Conservation (phyloP, 1,284 basidiomycete species). For the Trametes hirsuta region DNA sequence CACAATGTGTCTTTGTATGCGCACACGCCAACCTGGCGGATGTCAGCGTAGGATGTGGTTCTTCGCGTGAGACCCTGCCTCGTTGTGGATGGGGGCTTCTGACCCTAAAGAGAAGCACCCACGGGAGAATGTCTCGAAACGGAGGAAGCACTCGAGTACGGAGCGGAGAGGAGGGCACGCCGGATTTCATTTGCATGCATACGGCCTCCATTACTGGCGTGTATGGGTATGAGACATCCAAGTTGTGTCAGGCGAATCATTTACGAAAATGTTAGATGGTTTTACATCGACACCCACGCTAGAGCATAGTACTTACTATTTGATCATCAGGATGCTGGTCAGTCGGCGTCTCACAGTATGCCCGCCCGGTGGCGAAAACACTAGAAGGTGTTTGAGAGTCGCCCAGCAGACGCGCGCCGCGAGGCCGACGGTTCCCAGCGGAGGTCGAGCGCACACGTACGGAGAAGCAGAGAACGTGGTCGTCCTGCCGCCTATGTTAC, state of each 20-base stretch:
- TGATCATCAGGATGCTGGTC: too few relatives aligned
- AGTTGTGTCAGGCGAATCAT: not conserved
- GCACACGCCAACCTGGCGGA: not conserved
- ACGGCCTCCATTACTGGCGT: not conserved
- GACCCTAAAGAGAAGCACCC: conserved; percentile 2
- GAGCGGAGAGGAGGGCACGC: not conserved
- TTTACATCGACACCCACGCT: too few relatives aligned
- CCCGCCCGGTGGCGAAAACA: not conserved
- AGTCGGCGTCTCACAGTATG: too few relatives aligned
- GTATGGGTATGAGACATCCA: not conserved
- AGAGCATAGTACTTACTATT: too few relatives aligned
- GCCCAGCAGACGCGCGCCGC: not conserved
- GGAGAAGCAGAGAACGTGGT: not conserved
- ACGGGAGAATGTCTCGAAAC: conserved; percentile 8
- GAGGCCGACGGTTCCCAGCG: not conserved
- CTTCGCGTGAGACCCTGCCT: not conserved
- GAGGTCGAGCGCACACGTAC: not conserved
- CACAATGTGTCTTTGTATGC: not conserved
- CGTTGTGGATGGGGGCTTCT: conserved; percentile 1
- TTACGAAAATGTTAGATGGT: not conserved
- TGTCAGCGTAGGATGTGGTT: not conserved
- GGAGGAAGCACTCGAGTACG: conserved; percentile 1
- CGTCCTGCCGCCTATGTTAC: not conserved
- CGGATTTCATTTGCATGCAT: not conserved
- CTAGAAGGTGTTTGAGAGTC: not conserved